Conservation (phyloP, 306 rosid genomes). For the Inga leiocalycina region DNA sequence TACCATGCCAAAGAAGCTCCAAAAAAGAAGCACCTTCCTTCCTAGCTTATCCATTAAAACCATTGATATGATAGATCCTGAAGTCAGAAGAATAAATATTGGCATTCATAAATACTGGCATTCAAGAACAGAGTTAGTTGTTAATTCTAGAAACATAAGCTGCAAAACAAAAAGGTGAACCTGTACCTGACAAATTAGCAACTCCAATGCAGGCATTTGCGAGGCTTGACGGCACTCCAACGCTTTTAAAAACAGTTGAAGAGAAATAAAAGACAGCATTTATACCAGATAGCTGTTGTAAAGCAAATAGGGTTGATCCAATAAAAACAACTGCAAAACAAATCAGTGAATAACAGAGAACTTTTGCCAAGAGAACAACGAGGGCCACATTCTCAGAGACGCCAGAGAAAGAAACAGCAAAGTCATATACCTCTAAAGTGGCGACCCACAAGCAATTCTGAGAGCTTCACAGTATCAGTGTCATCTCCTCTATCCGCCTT, state of each 20-base stretch:
- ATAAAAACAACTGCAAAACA: constrained; percentile 99
- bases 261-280: constrained; percentile 98
- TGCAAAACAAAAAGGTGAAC: constrained; percentile 25
- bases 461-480: constrained; percentile 61
- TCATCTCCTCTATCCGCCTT: constrained; percentile 84
- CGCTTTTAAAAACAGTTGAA: constrained; percentile 92
- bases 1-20: constrained; percentile 99
- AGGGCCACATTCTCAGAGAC: not conserved
- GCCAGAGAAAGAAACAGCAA: constrained; percentile 22
- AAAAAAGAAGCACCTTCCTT: constrained; percentile 80
- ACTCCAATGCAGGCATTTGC: constrained; percentile 90
- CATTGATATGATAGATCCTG: constrained; percentile 87
- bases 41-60: constrained; percentile 95
- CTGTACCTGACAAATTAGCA: constrained; percentile 75
- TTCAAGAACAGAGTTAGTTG: constrained; percentile 33
- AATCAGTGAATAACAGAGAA: constrained; percentile 66
- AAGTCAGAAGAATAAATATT: constrained; percentile 24
- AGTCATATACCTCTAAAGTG: constrained; percentile 71
- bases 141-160: constrained; percentile 16
- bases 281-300: constrained; percentile 99
- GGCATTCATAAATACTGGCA: constrained; percentile 29
- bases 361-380: constrained; percentile 36
- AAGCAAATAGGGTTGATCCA: constrained; percentile 99
- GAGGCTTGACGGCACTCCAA: constrained; percentile 83
- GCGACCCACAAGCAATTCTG: constrained; percentile 83